Evolutionary conservation across 352 stramenopile genomes (phyloP).

Genomic region (Phytophthora hibernalis): DNA sequence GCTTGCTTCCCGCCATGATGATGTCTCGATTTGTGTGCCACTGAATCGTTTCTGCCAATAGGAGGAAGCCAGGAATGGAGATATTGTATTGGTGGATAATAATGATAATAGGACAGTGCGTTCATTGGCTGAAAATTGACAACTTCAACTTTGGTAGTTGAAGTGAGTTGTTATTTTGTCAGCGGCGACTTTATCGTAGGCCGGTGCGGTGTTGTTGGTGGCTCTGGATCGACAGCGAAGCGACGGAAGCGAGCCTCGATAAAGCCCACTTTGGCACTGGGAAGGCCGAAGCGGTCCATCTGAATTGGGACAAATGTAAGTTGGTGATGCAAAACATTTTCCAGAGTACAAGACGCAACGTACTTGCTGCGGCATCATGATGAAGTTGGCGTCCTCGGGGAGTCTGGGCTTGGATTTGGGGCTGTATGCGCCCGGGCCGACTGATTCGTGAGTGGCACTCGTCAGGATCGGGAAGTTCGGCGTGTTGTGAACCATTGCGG

Average conservation of each 20-base stretch:
- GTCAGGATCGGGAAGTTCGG: conserved; percentile 67
- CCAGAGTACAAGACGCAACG: conserved; percentile 7
- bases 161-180: neutral
- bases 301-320: neutral
- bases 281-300: conserved; percentile 72
- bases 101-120: neutral
- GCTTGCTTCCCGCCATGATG: conserved; percentile 55
- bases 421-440: conserved; percentile 67
- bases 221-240: conserved; percentile 58
- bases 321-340: neutral
- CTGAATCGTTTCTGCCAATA: conserved; percentile 23
- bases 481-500: conserved; percentile 79
- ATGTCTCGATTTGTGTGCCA: conserved; percentile 16
- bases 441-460: conserved; percentile 54
- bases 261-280: conserved; percentile 50
- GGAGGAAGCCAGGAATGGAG: neutral
- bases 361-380: conserved; percentile 78
- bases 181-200: conserved; percentile 13
- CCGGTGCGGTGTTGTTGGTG: conserved; percentile 19
- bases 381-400: conserved; percentile 65
- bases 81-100: neutral
- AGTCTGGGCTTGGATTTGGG: conserved; percentile 21
- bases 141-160: conserved; percentile 23
- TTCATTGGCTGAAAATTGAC: conserved; percentile 17
- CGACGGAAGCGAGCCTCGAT: conserved; percentile 74